A percentile compares a stretch with the other conserved stretches of the same genome.
phyloP scores from a whole-genome alignment of 352 stramenopile species.

The Phytophthora vignae region DNA sequence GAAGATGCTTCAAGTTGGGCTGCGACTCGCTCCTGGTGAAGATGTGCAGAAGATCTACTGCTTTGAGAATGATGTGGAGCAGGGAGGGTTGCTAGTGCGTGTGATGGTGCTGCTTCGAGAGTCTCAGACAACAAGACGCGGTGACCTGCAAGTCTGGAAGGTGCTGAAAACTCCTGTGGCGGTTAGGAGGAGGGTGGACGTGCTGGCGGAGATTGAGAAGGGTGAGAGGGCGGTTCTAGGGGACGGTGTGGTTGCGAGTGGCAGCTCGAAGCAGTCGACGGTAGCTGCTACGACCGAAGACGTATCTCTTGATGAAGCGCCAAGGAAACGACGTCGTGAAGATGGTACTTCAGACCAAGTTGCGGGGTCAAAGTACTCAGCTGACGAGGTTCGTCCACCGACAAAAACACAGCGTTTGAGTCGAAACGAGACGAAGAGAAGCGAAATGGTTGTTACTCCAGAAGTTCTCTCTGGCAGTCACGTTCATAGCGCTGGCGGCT shows the following conservation, averaged over 20 bases:
- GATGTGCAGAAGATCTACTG: conserved; percentile 47
- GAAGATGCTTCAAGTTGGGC: conserved; percentile 33
- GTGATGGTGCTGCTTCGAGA: conserved; percentile 29
- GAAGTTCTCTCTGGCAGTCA: background rate
- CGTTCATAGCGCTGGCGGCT: background rate
- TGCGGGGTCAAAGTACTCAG: background rate
- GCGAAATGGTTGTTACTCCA: background rate
- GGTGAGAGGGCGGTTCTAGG: background rate
- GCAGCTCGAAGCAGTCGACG: background rate
- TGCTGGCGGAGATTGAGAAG: background rate
- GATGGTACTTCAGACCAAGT: background rate
- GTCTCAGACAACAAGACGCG: background rate
- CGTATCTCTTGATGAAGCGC: conserved; percentile 6
- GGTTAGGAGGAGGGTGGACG: background rate
- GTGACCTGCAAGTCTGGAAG: conserved; percentile 11
- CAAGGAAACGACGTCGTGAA: conserved; percentile 9
- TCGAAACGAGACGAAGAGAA: background rate
- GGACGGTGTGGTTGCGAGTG: background rate
- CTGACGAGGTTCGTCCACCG: conserved; percentile 16
- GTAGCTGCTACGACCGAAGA: background rate
- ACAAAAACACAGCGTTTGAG: conserved; percentile 16
- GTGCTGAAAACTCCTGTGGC: conserved; percentile 11
- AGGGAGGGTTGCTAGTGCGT: conserved; percentile 37
- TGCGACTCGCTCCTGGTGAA: conserved; percentile 31
- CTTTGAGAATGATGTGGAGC: conserved; percentile 36